phyloP scores from a whole-genome alignment of 768 basidiomycete species.

The Lentinula boryana region DNA sequence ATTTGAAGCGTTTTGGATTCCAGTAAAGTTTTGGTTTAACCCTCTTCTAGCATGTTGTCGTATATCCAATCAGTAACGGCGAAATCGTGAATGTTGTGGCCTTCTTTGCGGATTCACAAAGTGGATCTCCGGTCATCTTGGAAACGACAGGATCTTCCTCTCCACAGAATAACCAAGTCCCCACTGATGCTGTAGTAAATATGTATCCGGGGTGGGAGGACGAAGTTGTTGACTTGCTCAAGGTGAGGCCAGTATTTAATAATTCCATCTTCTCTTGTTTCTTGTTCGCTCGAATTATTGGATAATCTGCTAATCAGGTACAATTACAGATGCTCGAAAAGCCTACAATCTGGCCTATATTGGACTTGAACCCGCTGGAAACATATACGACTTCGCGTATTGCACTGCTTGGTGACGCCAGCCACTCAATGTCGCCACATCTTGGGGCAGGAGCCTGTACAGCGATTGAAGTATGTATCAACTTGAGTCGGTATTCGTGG shows the following conservation, averaged over 20 bases:
- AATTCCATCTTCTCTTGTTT: neutral
- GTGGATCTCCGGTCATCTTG: slow-evolving; percentile 22
- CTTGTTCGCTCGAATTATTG: neutral
- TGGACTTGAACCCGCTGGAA: neutral
- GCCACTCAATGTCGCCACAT: neutral
- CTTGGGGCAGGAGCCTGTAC: neutral
- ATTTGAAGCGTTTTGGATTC: no score
- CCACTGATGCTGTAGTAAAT: slow-evolving; percentile 12
- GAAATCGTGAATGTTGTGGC: slow-evolving; percentile 29
- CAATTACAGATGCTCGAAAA: neutral
- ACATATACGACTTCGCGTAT: neutral
- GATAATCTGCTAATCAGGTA: no score
- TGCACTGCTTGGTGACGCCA: slow-evolving; percentile 1
- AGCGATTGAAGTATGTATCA: neutral
- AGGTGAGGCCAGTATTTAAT: slow-evolving; percentile 13
- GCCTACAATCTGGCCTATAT: neutral
- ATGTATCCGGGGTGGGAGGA: slow-evolving; percentile 29
- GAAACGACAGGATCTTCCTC: slow-evolving; percentile 21
- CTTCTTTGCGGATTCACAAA: slow-evolving; percentile 19
- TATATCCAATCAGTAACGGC: slow-evolving; percentile 33
- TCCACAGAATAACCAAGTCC: neutral
- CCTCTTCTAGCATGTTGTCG: slow-evolving; percentile 27
- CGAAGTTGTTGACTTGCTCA: slow-evolving; percentile 21
- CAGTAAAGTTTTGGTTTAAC: neutral
- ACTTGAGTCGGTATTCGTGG: neutral